Evolutionary conservation across 1,284 basidiomycete genomes (phyloP), one percentile per base, ranked within the genome.

Genomic region (Ustilago crameri): DNA sequence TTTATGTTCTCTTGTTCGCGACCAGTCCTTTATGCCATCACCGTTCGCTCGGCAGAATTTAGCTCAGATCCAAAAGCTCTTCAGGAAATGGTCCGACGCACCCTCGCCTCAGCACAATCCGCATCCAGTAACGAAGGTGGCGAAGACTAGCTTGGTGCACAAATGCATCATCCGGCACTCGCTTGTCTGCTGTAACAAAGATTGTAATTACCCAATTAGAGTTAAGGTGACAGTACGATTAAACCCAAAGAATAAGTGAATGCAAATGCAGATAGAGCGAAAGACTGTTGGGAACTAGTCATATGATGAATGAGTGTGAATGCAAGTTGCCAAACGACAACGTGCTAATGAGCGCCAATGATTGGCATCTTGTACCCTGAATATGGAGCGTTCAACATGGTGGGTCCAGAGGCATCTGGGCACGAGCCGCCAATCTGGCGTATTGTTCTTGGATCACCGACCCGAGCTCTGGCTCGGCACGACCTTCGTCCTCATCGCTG

Each of bases 11-110:
- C n/a, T n/a, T n/a, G n/a, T n/a, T 14, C 5, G 23, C 5, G 9
- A 8, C 7, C 40, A 76, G 74, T 78, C 32, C 56, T 74, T 3
- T 78, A 76, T 46, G 72, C 74, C 2, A 72, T 78, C 54, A 68
- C 72, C 8, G 75, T 78, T 8, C 55, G 76, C n/a, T 65, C 60
- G 0, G 63, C 72, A 37, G 76, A 78, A 43, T 78, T 53, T 30
- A 56, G 57, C 35, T 61, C 71, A 5, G 62, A 76, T 44, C 72
- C 74, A 4, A 30, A 62, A 23, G 72, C 72, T n/a, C 52, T 78
- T 1, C 54, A 60, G 18, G 76, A 78, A 32, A 75, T 78, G 68
- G 64, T 78, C 18, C 59, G 67, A 3, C 40, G 76, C 17, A 41
- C 71, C 14, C 55, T 78, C 5, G 62, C 62, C 15, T 57, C 52